Percentiles rank a stretch among this genome's conserved stretches.
phyloP scores from a whole-genome alignment of 2,329 filamentous ascomycete genomes.

The Malbranchea zuffiana region DNA sequence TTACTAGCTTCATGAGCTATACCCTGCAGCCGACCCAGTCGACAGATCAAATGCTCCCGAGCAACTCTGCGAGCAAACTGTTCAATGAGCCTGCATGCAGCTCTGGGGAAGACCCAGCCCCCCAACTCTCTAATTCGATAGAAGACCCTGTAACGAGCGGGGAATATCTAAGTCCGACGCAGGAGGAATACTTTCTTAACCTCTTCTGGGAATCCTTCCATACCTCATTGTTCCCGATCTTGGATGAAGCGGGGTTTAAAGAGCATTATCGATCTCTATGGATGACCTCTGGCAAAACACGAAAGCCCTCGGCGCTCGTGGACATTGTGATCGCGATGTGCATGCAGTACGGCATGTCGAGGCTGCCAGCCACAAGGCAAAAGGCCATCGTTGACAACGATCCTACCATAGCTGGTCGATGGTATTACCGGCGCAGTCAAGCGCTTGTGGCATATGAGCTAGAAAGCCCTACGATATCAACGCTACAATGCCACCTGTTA shows the following conservation, averaged over 20 bases:
- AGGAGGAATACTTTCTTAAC: conserved; percentile 40
- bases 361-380: conserved; percentile 11
- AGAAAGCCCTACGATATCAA: conserved; percentile 39
- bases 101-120: too few species aligned
- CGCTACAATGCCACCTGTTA: conserved; percentile 41
- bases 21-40: conserved; percentile 26
- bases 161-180: conserved; percentile 27
- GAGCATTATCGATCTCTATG: conserved; percentile 37
- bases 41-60: conserved; percentile 24
- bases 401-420: conserved; percentile 35
- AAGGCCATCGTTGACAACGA: conserved; percentile 23
- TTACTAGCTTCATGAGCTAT: conserved; percentile 29
- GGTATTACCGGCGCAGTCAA: conserved; percentile 40
- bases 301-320: conserved; percentile 40
- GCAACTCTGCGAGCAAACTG: conserved; percentile 16
- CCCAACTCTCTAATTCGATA: conserved; percentile 12
- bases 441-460: conserved; percentile 35
- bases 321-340: conserved; percentile 44
- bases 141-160: conserved; percentile 11
- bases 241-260: conserved; percentile 38
- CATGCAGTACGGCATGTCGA: conserved; percentile 38
- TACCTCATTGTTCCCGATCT: conserved; percentile 28
- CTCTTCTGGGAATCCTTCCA: conserved; percentile 42
- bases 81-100: not conserved
- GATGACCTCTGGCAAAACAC: conserved; percentile 17